Conservation (phyloP, 1,284 basidiomycete species). For the Rhizopogon parksii region DNA sequence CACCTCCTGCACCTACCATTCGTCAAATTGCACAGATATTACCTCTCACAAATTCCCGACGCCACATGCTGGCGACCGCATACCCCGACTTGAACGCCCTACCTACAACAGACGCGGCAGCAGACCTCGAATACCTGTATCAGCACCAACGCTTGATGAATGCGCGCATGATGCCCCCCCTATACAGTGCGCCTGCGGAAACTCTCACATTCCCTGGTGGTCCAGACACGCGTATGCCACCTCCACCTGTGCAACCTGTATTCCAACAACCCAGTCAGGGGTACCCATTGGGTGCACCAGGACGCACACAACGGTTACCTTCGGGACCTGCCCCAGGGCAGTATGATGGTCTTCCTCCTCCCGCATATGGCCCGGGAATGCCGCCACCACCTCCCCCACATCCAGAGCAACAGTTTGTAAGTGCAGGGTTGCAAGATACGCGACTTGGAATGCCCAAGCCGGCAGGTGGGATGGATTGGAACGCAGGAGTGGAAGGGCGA, state of each 20-base stretch:
- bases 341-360: not conserved
- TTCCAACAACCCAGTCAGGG: slow-evolving; percentile 19
- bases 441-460: slow-evolving; percentile 22
- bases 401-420: slow-evolving; percentile 5
- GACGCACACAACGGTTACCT: slow-evolving; percentile 20
- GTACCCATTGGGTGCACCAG: slow-evolving; percentile 22
- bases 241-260: slow-evolving; percentile 11
- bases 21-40: slow-evolving; percentile 43
- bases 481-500: slow-evolving; percentile 21
- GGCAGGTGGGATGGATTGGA: slow-evolving; percentile 23
- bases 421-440: slow-evolving; percentile 10
- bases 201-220: slow-evolving; percentile 5
- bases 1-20: slow-evolving; percentile 39
- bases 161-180: slow-evolving; percentile 22
- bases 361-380: slow-evolving; percentile 4
- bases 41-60: slow-evolving; percentile 23
- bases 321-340: slow-evolving; percentile 23
- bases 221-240: slow-evolving; percentile 5
- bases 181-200: slow-evolving; percentile 24
- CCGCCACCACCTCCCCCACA: slow-evolving; percentile 5
- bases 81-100: slow-evolving; percentile 53
- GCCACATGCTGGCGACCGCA: slow-evolving; percentile 21
- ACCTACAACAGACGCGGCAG: slow-evolving; percentile 41
- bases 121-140: slow-evolving; percentile 51
- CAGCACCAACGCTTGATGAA: slow-evolving; percentile 34